These are phyloP conservation scores for Maudiozyma bulderi DNA, from an alignment of 805 yeast genomes.

Conservation along the genomic window DNA sequence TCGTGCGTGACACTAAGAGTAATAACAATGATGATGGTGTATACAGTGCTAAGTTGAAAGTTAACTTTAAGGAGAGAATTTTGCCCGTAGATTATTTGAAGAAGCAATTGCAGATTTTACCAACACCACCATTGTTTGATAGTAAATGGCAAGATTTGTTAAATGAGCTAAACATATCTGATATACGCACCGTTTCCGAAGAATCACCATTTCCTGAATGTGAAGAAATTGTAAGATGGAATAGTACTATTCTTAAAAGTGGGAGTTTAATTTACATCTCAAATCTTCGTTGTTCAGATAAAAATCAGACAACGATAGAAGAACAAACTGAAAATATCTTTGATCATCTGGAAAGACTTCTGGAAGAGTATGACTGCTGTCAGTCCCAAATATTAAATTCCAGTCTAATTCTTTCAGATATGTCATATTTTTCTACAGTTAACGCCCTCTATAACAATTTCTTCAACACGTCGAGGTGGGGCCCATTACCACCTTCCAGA, in stretches of 20 bases:
- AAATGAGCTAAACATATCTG: neutral
- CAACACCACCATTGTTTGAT: slow-evolving; percentile 15
- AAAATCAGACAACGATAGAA: slow-evolving; percentile 21
- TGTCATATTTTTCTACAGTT: slow-evolving; percentile 52
- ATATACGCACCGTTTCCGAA: neutral
- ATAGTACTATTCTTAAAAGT: neutral
- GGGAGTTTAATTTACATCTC: slow-evolving; percentile 32
- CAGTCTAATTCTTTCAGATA: slow-evolving; percentile 50
- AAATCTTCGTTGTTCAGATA: slow-evolving; percentile 31
- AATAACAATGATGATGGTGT: slow-evolving; percentile 48
- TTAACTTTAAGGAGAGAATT: slow-evolving; percentile 36
- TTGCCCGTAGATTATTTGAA: slow-evolving; percentile 17
- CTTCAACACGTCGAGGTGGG: slow-evolving; percentile 34
- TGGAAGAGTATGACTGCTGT: slow-evolving; percentile 27
- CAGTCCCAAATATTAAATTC: slow-evolving; percentile 48
- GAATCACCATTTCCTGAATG: slow-evolving; percentile 5
- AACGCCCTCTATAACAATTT: slow-evolving; percentile 50
- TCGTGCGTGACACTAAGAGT: slow-evolving; percentile 37
- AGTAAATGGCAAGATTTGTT: slow-evolving; percentile 18
- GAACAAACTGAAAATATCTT: slow-evolving; percentile 46
- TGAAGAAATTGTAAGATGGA: slow-evolving; percentile 12
- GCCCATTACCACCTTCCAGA: slow-evolving; percentile 78
- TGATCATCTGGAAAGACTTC: slow-evolving; percentile 29
- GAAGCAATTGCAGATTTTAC: slow-evolving; percentile 31
- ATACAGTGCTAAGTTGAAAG: slow-evolving; percentile 50